Evolutionary conservation across 1,284 basidiomycete genomes (phyloP), one percentile per base, ranked within the genome.

Genomic region (Trichosporon sp.): DNA sequence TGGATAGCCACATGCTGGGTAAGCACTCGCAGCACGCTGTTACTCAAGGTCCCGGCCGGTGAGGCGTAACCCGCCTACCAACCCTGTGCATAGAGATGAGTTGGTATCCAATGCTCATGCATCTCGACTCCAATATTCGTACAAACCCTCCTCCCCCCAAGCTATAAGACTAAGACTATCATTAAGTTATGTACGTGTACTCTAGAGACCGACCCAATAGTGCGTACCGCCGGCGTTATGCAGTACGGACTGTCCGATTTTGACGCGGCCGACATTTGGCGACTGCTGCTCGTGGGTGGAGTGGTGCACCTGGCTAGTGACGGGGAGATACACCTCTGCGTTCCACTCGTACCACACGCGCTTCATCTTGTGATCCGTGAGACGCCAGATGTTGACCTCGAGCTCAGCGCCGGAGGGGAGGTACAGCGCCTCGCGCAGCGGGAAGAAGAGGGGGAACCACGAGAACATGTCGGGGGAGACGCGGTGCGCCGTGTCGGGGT

Each of bases 381-480:
- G 85, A 37, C 97, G 90, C 96, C 97, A 99, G 67, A 99, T 89
- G 68, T 92, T 92, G 8, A 98, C 93, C 70, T 94, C 92, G 16
- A 99, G 85, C 83, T 99, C 96, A 31, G 92, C 91, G 77, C 93
- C 91, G 72, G 91, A 91, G 11, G 97, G 96, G 0, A 99, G 87
- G 81, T 98, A 98, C 6, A 99, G 84, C 0, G 96, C 94, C 77
- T 96, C 92, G 91, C 90, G 92, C 80, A 96, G 89, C 0, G 96
- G 96, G 84, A 99, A 97, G 85, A 94, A 98, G 40, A 98, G 86
- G 0, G 97, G 97, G 86, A 99, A 99, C 97, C 97, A 99, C 78
- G 93, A 96, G 73, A 98, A 87, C 96, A 99, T 98, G 77, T 98
- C 92, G 76, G 92, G 92, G 16, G 92, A 94, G 68, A 95, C 87